Evolutionary conservation across 768 basidiomycete genomes (phyloP), one percentile per base, ranked within the genome.

Genomic region (Lactarius hatsudake): DNA sequence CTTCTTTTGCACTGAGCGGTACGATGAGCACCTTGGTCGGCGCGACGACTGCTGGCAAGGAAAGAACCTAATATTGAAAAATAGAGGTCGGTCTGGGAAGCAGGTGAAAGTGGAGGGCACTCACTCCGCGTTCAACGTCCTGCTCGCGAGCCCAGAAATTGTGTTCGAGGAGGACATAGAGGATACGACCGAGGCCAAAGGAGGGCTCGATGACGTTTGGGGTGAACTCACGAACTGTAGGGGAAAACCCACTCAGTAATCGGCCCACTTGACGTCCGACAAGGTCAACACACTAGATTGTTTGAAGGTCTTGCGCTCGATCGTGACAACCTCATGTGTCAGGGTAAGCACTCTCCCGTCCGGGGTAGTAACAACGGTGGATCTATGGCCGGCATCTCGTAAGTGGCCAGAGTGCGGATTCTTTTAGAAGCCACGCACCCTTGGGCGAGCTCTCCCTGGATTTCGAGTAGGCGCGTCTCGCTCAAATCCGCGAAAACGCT

Each of bases 151-250:
- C 86, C 97, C 96, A 98, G 83, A 89, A 99, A 73, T 86, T 87
- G 81, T 98, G 97, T 77, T 99, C 97, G 40, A 99, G 87, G 61
- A 98, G 82, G 34, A 86, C 87, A 77, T 98, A 98, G 56, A 98
- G 81, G 73, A 98, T 97, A 63, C 96, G 94, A 62, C 96, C 96
- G 71, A 98, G 86, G 67, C 97, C 96, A 78, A 98, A 97, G 5
- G 97, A 99, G 28, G 97, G 96, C 76, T 98, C 96, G 76, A 98
- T 96, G 77, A 99, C 97, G 78, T 98, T 98, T 43, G 96, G 97
- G 63, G 88, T 94, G 79, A 85, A 97, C 79, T 98, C 96, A 71
- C 96, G 93, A 71, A 93, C 95, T 97, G 74, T 65, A 62, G 63
- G 48, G 61, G 57, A 59, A n/a, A 61, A 32, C 71, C 63, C 45